Evolutionary conservation across 129 eudicot species (phyloP), one percentile per base, ranked within the genome.

Genomic region (Calendula officinalis): DNA sequence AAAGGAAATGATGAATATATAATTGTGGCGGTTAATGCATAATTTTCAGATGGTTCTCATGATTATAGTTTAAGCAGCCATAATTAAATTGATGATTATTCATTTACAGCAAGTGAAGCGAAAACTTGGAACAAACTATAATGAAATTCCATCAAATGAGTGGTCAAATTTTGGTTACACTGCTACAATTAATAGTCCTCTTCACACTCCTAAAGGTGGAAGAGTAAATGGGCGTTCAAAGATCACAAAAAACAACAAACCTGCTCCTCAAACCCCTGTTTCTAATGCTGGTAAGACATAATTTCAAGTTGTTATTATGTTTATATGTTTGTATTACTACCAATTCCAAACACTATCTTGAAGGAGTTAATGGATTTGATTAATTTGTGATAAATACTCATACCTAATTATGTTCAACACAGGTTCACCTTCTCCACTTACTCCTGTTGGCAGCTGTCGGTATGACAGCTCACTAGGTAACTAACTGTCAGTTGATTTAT

Each of bases 391-490:
- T 22, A 22, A 22, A 22, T 22, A 22, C 30, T 22, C 30, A 22
- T 45, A 60, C 58, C 66, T 70, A 22, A 15, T 40, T 35, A 51
- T 40, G 41, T 60, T 54, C 41, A 47, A 57, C 6, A 78, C 94
- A 91, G 97, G 84, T 80, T 83, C 95, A 70, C 89, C 94, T 17
- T 78, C 86, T 57, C 81, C 82, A 70, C 85, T 84, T 63, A 90
- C 97, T 67, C 97, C 97, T 55, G 83, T 78, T 69, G 87, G 95
- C 40, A 77, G 77, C 76, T 82, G 97, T 80, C 92, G 97, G 53
- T 87, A 84, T 66, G 95, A 87, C 56, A 91, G 95, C 70, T 91
- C 97, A 61, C 71, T 91, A 72, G 88, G 97, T 91, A 91, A 79
- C 22, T 50, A 22, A 22, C 30, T 22, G 30, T 35, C 33, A 3